Evolutionary conservation across 1,284 basidiomycete genomes (phyloP).

Genomic region (Amylostereum areolatum): DNA sequence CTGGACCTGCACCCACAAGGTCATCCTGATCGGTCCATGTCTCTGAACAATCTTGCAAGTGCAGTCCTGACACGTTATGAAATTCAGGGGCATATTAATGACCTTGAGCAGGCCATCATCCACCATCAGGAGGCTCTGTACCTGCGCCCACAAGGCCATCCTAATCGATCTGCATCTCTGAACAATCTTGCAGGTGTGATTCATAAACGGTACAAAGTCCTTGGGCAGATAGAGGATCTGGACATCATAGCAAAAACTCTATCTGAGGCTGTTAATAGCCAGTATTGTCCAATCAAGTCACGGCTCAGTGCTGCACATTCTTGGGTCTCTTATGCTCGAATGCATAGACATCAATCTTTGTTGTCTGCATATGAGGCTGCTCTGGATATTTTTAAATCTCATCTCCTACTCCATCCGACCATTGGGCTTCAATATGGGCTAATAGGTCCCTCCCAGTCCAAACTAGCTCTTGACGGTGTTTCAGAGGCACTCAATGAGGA

Average conservation of each 20-base stretch:
- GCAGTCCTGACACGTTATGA: constrained; percentile 21
- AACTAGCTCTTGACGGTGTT: too few species aligned
- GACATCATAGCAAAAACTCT: background rate
- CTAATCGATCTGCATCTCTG: background rate
- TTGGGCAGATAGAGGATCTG: background rate
- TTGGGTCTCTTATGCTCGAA: too few species aligned
- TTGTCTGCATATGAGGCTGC: too few species aligned
- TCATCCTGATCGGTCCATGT: background rate
- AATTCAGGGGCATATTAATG: constrained; percentile 8
- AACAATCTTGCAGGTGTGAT: background rate
- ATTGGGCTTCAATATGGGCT: too few species aligned
- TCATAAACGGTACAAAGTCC: background rate
- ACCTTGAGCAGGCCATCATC: constrained; percentile 20
- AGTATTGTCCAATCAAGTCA: too few species aligned
- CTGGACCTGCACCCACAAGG: background rate
- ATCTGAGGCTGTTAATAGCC: too few species aligned
- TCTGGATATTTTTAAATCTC: too few species aligned
- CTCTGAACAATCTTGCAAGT: background rate
- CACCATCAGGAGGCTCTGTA: background rate
- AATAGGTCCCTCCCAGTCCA: too few species aligned
- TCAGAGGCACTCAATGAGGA: too few species aligned
- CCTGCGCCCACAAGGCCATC: background rate
- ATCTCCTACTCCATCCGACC: too few species aligned
- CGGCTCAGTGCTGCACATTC: too few species aligned
- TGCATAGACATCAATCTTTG: too few species aligned